Evolutionary conservation across 257 asterid genomes (phyloP).

Genomic region (Avicennia marina): DNA sequence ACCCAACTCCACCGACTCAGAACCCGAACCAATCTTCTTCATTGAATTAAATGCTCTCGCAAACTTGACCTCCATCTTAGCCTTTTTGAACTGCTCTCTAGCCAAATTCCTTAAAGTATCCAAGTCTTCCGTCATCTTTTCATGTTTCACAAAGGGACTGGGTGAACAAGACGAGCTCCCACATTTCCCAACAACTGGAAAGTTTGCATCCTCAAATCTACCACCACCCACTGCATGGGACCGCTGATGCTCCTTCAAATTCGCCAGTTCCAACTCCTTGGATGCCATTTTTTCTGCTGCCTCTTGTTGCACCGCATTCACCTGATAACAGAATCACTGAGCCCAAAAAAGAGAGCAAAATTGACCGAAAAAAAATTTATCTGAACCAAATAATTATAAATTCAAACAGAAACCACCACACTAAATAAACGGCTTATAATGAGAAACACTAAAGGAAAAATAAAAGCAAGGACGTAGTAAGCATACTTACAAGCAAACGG

Average conservation of each 20-base stretch:
- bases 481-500: too few relatives aligned
- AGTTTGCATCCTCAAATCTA: constrained; percentile 19
- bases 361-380: too few relatives aligned
- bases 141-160: constrained; percentile 19
- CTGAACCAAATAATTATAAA: too few relatives aligned
- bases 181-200: neutral
- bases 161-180: neutral
- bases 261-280: constrained; percentile 63
- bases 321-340: constrained; percentile 77
- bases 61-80: constrained; percentile 38
- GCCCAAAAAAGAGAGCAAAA: too few relatives aligned
- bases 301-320: constrained; percentile 80
- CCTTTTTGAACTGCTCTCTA: constrained; percentile 48
- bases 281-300: constrained; percentile 54
- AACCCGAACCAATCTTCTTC: constrained; percentile 43
- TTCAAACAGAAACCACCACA: too few relatives aligned
- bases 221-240: constrained; percentile 17
- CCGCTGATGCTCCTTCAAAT: constrained; percentile 33
- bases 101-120: constrained; percentile 31
- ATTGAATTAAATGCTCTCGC: constrained; percentile 33
- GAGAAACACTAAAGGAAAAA: too few relatives aligned
- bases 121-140: constrained; percentile 42
- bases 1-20: constrained; percentile 56
- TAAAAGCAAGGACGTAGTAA: too few relatives aligned
- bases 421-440: too few relatives aligned